Conservation (phyloP, 108 stramenopile genomes). For the Cyclotella baltica region DNA sequence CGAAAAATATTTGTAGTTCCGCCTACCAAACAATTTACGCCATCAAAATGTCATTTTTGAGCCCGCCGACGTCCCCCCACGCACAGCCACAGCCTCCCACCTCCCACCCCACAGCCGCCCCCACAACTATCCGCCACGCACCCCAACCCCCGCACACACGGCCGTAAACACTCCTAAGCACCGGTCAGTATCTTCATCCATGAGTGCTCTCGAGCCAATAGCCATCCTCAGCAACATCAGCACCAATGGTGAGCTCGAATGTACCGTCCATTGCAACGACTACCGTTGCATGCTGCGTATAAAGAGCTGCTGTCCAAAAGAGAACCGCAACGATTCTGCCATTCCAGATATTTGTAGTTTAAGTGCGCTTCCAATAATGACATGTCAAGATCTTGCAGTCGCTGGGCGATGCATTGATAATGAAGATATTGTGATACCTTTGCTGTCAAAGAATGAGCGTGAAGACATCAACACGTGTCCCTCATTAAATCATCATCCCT, state of each 20-base stretch:
- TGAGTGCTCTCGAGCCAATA: conserved; percentile 6
- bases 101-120: too few species aligned
- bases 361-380: conserved; percentile 36
- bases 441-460: conserved; percentile 35
- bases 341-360: conserved; percentile 45
- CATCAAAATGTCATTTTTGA: too few species aligned
- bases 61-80: too few species aligned
- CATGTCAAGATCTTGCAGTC: neutral
- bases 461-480: neutral
- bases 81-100: too few species aligned
- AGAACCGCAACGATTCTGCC: neutral
- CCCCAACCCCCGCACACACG: too few species aligned
- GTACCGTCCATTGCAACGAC: conserved; percentile 33
- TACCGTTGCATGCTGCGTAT: conserved; percentile 45
- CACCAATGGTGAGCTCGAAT: conserved; percentile 37
- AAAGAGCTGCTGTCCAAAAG: conserved; percentile 11
- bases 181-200: too few species aligned
- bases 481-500: conserved; percentile 22
- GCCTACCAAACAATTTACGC: too few species aligned
- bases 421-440: conserved; percentile 12
- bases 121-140: too few species aligned
- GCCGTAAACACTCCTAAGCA: too few species aligned
- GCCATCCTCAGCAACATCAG: conserved; percentile 45
- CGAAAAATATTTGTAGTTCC: too few species aligned
- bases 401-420: neutral